A percentile compares a stretch with the other conserved stretches of the same genome.
Evolutionary conservation across 345 rosid species (phyloP).

Genomic region (Noccaea bulbosa): DNA sequence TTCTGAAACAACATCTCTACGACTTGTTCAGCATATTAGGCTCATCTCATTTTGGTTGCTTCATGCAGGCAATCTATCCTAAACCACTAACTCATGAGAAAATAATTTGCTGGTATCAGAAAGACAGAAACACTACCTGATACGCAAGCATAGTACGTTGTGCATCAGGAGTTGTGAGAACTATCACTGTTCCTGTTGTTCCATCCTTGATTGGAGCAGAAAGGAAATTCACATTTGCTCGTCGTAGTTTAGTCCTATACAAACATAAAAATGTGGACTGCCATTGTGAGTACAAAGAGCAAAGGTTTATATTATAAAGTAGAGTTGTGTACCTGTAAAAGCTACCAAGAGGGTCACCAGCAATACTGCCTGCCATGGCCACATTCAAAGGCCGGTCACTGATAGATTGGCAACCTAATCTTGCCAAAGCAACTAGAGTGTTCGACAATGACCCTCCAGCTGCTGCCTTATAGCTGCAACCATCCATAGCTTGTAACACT

Average conservation of each 20-base stretch:
- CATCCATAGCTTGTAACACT: conserved; percentile 94
- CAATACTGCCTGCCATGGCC: conserved; percentile 92
- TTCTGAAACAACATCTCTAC: background rate
- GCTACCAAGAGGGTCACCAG: conserved; percentile 88
- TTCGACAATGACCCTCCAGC: conserved; percentile 98
- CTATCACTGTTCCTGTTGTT: conserved; percentile 96
- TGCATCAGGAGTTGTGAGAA: conserved; percentile 95
- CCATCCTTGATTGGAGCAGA: conserved; percentile 87
- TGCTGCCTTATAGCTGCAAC: conserved; percentile 97
- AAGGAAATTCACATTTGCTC: conserved; percentile 85
- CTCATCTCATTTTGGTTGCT: background rate
- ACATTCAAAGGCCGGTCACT: conserved; percentile 68
- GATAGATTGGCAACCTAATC: conserved; percentile 67
- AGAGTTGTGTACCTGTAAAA: conserved; percentile 69
- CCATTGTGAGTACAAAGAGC: conserved; percentile 18
- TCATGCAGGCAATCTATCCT: background rate
- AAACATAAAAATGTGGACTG: conserved; percentile 16
- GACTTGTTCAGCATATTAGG: conserved; percentile 9
- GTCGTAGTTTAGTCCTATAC: conserved; percentile 65
- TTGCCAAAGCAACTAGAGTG: conserved; percentile 84
- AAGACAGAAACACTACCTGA: conserved; percentile 52
- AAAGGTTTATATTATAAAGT: background rate
- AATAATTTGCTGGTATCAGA: background rate
- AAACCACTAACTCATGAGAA: background rate
- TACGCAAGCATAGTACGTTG: conserved; percentile 98